Evolutionary conservation across 1,284 basidiomycete species (phyloP).

Genomic region (Takashimella tepidaria): DNA sequence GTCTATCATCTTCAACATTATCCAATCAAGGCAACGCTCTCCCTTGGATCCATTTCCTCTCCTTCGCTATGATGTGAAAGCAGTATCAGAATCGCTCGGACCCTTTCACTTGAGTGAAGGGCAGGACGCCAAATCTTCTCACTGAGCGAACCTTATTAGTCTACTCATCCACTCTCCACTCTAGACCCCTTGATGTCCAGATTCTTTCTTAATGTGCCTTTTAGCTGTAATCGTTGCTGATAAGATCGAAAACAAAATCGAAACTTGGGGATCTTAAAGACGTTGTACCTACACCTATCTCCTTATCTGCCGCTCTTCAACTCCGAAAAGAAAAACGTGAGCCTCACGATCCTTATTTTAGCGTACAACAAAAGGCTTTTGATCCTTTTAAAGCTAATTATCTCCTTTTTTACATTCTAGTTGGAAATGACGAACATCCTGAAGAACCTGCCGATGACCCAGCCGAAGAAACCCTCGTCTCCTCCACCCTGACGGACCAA

Average conservation of each 20-base stretch:
- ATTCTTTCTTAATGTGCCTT: too few relatives aligned
- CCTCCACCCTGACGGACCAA: slow-evolving; percentile 17
- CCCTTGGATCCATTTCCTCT: slow-evolving; percentile 1
- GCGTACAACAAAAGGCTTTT: too few relatives aligned
- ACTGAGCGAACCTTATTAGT: slow-evolving; percentile 25
- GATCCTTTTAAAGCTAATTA: not conserved
- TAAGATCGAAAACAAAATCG: too few relatives aligned
- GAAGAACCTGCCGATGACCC: not conserved
- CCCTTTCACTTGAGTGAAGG: slow-evolving; percentile 7
- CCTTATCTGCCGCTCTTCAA: slow-evolving; percentile 40
- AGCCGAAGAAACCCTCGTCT: not conserved
- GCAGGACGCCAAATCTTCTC: slow-evolving; percentile 44
- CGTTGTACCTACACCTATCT: slow-evolving; percentile 39
- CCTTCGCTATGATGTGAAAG: slow-evolving; percentile 25
- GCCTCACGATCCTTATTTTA: slow-evolving; percentile 1
- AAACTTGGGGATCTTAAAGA: too few relatives aligned
- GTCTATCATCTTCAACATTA: slow-evolving; percentile 6
- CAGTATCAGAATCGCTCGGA: slow-evolving; percentile 32
- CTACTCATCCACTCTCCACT: slow-evolving; percentile 1
- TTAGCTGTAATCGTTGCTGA: too few relatives aligned
- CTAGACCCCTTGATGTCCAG: not conserved
- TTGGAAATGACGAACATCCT: slow-evolving; percentile 2
- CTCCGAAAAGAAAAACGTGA: slow-evolving; percentile 31
- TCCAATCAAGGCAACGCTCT: slow-evolving; percentile 1
- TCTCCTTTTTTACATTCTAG: not conserved